These are phyloP conservation scores for Suillus fuscotomentosus DNA, from an alignment of 768 basidiomycete genomes.

Conservation along the genomic window DNA sequence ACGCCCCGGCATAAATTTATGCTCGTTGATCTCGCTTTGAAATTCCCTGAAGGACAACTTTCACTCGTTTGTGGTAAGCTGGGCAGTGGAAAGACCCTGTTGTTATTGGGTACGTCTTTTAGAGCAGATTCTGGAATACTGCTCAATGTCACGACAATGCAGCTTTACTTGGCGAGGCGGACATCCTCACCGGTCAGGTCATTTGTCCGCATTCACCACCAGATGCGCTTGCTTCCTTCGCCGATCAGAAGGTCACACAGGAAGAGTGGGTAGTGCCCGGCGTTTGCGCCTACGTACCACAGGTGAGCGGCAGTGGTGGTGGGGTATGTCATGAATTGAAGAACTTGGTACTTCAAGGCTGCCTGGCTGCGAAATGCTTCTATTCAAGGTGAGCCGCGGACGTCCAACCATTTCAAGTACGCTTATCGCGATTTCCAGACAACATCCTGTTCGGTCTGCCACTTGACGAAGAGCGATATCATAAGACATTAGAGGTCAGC, in stretches of 20 bases:
- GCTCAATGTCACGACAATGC: conserved; percentile 12
- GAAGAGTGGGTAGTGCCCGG: conserved; percentile 78
- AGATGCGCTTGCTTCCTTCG: conserved; percentile 64
- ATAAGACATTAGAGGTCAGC: conserved; percentile 68
- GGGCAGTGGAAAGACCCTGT: conserved; percentile 84
- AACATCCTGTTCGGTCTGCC: conserved; percentile 85
- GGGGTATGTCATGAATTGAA: conserved; percentile 38
- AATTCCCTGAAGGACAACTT: conserved; percentile 77
- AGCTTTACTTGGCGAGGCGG: conserved; percentile 88
- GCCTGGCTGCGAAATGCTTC: conserved; percentile 78
- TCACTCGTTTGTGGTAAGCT: conserved; percentile 87
- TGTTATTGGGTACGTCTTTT: conserved; percentile 56
- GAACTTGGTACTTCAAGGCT: conserved; percentile 34
- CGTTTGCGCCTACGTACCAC: conserved; percentile 86
- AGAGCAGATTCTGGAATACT: background rate
- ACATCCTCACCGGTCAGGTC: conserved; percentile 78
- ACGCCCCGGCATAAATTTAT: conserved; percentile 79
- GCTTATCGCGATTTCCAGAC: conserved; percentile 26
- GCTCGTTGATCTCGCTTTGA: conserved; percentile 72
- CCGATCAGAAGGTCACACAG: conserved; percentile 36
- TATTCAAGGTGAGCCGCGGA: conserved; percentile 41
- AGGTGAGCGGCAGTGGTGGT: conserved; percentile 38
- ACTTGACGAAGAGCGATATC: conserved; percentile 69
- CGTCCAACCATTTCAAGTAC: too few species aligned
- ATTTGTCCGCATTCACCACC: conserved; percentile 84